Conservation (phyloP, 768 basidiomycete genomes). For the Serpula lacrymans region DNA sequence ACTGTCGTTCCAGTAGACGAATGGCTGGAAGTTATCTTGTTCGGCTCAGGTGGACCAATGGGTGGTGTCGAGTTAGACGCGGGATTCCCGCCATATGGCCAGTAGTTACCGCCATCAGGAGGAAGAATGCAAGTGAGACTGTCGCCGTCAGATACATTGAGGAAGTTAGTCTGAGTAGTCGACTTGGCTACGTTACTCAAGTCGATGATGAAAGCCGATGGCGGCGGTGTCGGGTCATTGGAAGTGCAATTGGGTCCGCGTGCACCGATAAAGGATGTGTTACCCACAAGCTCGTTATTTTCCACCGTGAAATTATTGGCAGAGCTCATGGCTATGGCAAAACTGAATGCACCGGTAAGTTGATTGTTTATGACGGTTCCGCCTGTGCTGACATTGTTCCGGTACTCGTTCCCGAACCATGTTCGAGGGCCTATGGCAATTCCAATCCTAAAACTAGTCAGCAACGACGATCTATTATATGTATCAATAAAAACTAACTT, state of each 20-base stretch:
- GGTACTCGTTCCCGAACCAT: conserved; percentile 65
- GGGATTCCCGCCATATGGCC: conserved; percentile 66
- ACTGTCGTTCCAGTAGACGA: conserved; percentile 35
- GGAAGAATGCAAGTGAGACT: conserved; percentile 65
- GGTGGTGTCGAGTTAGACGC: conserved; percentile 20
- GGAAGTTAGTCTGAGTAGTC: conserved; percentile 52
- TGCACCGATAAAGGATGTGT: conserved; percentile 72
- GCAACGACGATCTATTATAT: conserved; percentile 1
- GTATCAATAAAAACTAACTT: conserved; percentile 47
- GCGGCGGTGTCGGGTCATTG: conserved; percentile 45
- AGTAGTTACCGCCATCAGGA: conserved; percentile 63
- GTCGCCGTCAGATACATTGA: conserved; percentile 48
- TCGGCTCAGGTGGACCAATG: conserved; percentile 10
- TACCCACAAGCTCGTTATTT: conserved; percentile 58
- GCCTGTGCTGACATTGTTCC: conserved; percentile 50
- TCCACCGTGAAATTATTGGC: conserved; percentile 65
- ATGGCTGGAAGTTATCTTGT: conserved; percentile 15
- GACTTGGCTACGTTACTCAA: conserved; percentile 36
- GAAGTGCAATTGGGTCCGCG: conserved; percentile 62
- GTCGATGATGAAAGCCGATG: conserved; percentile 60
- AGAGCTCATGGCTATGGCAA: conserved; percentile 64
- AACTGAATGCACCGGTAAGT: conserved; percentile 68
- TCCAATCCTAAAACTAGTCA: conserved; percentile 53
- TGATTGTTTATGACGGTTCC: conserved; percentile 56
- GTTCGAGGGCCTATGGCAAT: conserved; percentile 75